Evolutionary conservation across 139 green algal genomes (phyloP).

Genomic region (Closterium sp.): DNA sequence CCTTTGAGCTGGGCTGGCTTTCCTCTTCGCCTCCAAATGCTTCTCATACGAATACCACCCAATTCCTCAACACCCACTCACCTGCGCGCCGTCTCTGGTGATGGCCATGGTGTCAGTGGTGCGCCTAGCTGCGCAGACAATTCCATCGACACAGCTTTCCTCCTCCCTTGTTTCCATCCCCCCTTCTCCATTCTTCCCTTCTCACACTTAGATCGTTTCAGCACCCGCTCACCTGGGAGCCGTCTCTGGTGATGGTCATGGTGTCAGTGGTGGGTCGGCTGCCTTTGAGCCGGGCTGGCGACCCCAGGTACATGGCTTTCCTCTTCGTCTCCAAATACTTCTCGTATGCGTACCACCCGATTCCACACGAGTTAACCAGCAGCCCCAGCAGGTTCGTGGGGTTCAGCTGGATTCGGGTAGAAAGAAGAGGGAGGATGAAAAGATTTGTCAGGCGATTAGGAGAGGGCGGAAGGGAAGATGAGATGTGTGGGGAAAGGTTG

Average conservation of each 20-base stretch:
- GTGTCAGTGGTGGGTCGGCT: background rate
- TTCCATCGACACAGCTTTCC: too few relatives aligned
- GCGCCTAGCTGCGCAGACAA: background rate
- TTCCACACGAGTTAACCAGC: conserved; percentile 58
- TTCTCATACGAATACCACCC: too few relatives aligned
- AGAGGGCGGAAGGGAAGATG: too few relatives aligned
- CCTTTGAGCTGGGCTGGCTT: too few relatives aligned
- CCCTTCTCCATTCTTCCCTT: too few relatives aligned
- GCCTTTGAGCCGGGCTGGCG: background rate
- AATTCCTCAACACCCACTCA: too few relatives aligned
- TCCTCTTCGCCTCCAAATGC: too few relatives aligned
- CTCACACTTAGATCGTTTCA: background rate
- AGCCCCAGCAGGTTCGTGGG: conserved; percentile 51
- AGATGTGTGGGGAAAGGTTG: background rate
- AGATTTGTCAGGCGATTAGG: too few relatives aligned
- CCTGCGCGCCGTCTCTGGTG: conserved; percentile 11
- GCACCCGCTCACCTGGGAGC: conserved; percentile 29
- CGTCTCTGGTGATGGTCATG: conserved; percentile 26
- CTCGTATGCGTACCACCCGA: conserved; percentile 61
- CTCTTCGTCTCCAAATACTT: conserved; percentile 54
- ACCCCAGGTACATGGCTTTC: conserved; percentile 17
- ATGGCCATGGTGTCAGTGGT: background rate
- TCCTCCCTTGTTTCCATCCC: too few relatives aligned
- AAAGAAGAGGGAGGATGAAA: too few relatives aligned
- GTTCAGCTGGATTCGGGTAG: conserved; percentile 24